Conservation (phyloP, 2,329 filamentous ascomycete genomes). For the Fusarium albidum region DNA sequence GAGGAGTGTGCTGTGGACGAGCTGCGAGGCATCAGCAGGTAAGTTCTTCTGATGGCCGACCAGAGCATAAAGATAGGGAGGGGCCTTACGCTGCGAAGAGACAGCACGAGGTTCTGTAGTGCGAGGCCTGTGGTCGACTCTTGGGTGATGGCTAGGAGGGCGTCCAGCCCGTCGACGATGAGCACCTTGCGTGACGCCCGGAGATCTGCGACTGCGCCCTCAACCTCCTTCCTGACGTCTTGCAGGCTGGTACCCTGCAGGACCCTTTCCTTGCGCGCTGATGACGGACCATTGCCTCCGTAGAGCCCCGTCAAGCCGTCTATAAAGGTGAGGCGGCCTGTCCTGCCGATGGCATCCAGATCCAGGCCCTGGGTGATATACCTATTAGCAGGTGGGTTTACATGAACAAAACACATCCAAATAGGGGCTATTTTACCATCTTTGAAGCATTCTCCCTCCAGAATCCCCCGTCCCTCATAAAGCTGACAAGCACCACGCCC, state of each 20-base stretch:
- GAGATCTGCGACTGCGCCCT: conserved; percentile 49
- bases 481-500: conserved; percentile 80
- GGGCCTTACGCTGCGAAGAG: conserved; percentile 67
- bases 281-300: conserved; percentile 15
- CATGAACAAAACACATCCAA: too few species aligned
- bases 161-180: conserved; percentile 71
- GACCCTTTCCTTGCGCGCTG: conserved; percentile 26
- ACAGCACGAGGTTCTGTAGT: conserved; percentile 65
- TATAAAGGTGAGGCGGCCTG: conserved; percentile 73
- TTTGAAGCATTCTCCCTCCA: conserved; percentile 78
- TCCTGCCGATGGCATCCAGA: conserved; percentile 65
- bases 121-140: conserved; percentile 53
- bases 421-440: conserved; percentile 59
- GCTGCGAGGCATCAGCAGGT: conserved; percentile 48
- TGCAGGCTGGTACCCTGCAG: conserved; percentile 45
- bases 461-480: conserved; percentile 79
- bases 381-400: too few species aligned
- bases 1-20: conserved; percentile 71
- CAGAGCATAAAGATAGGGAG: background rate
- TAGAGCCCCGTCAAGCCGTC: conserved; percentile 76
- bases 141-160: conserved; percentile 67
- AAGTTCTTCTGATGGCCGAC: background rate
- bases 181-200: conserved; percentile 57
- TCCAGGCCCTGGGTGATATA: conserved; percentile 74
- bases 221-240: conserved; percentile 50